A percentile compares a stretch with the other conserved stretches of the same genome.
phyloP scores from a whole-genome alignment of 1,139 yeast species.

The Pichiaceae sp. region DNA sequence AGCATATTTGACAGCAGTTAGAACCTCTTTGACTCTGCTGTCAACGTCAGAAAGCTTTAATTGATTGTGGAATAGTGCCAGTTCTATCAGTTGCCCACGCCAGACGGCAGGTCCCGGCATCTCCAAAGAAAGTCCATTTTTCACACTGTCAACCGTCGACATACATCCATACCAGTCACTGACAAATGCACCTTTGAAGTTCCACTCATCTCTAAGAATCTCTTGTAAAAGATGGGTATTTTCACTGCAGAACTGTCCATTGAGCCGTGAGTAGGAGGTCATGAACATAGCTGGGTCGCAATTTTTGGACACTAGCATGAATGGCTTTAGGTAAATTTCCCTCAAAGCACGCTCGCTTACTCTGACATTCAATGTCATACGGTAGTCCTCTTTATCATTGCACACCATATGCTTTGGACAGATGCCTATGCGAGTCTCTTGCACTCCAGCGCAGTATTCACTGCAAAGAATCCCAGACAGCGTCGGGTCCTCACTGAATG shows the following conservation, averaged over 20 bases:
- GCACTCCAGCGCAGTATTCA: constrained; percentile 45
- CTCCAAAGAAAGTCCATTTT: constrained; percentile 53
- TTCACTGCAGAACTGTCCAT: constrained; percentile 49
- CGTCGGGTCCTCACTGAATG: constrained; percentile 55
- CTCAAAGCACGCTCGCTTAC: constrained; percentile 52
- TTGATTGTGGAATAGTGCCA: no score
- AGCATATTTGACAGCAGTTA: no score
- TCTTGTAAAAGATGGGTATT: constrained; percentile 32
- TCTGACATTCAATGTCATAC: constrained; percentile 38
- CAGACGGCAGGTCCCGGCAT: no score
- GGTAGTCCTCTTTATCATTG: constrained; percentile 52
- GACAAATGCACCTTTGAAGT: constrained; percentile 49
- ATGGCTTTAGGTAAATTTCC: constrained; percentile 54
- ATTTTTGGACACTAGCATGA: constrained; percentile 47
- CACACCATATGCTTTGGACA: constrained; percentile 53
- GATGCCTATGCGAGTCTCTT: constrained; percentile 41
- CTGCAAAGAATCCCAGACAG: constrained; percentile 46
- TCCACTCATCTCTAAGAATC: constrained; percentile 47
- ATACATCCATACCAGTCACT: constrained; percentile 59
- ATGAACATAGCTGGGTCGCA: constrained; percentile 44
- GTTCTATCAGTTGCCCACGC: no score
- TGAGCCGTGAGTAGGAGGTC: constrained; percentile 54
- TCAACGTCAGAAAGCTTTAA: no score
- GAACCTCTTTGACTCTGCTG: no score
- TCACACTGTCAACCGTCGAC: constrained; percentile 36